Conservation (phyloP, 495 filamentous ascomycete genomes). For the Daldinia loculata region DNA sequence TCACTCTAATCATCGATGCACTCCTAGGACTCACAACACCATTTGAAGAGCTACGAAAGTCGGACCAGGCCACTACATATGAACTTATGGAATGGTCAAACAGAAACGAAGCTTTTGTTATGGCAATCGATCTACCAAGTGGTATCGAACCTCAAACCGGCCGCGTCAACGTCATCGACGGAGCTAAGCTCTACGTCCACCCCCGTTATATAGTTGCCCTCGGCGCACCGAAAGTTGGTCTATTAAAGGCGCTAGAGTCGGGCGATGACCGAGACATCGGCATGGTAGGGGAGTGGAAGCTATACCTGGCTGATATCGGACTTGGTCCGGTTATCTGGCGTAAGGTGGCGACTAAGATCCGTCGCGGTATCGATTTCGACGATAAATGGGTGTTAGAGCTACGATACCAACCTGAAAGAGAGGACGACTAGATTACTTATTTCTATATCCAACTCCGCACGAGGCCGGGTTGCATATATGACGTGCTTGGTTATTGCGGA, state of each 20-base stretch:
- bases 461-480: neutral
- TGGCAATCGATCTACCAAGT: slow-evolving; percentile 87
- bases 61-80: slow-evolving; percentile 82
- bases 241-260: slow-evolving; percentile 72
- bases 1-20: slow-evolving; percentile 88
- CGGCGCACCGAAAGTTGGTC: slow-evolving; percentile 82
- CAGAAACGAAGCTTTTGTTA: slow-evolving; percentile 74
- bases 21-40: slow-evolving; percentile 82
- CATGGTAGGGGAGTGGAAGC: slow-evolving; percentile 66
- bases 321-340: slow-evolving; percentile 83
- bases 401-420: slow-evolving; percentile 52
- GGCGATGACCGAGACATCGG: slow-evolving; percentile 62
- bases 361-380: slow-evolving; percentile 85
- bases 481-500: neutral
- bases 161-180: slow-evolving; percentile 65
- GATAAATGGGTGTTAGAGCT: slow-evolving; percentile 81
- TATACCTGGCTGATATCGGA: slow-evolving; percentile 87
- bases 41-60: slow-evolving; percentile 82
- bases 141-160: slow-evolving; percentile 84
- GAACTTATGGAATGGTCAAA: slow-evolving; percentile 90
- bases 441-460: neutral
- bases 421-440: slow-evolving; percentile 22
- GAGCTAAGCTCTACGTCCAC: slow-evolving; percentile 74
- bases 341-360: slow-evolving; percentile 80
- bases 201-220: slow-evolving; percentile 81